Conservation (phyloP, 176 grass and related monocot species). For the Guadua angustifolia region DNA sequence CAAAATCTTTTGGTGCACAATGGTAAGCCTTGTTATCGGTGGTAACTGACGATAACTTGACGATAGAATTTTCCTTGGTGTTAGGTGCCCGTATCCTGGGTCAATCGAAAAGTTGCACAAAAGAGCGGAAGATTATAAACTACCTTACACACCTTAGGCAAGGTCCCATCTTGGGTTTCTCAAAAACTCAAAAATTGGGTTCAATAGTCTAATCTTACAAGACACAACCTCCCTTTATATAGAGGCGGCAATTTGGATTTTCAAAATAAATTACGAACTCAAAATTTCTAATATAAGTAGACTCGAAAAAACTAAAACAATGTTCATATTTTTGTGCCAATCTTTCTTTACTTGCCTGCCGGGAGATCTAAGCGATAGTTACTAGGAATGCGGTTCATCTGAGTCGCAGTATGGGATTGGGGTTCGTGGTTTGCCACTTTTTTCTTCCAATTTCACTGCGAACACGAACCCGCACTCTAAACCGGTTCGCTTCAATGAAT, state of each 20-base stretch:
- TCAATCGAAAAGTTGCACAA: not conserved
- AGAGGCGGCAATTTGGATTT: not conserved
- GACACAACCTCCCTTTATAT: not conserved
- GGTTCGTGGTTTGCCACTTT: too few species aligned
- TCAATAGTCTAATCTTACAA: slow-evolving; percentile 11
- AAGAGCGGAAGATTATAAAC: not conserved
- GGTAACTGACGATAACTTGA: not conserved
- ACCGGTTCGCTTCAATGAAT: too few species aligned
- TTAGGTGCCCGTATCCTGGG: not conserved
- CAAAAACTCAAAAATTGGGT: not conserved
- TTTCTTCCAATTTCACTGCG: too few species aligned
- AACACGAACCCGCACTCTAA: too few species aligned
- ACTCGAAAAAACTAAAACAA: not conserved
- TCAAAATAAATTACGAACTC: slow-evolving; percentile 22
- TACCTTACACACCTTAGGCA: not conserved
- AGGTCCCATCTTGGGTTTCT: not conserved
- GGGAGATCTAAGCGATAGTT: not conserved
- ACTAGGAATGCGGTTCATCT: too few species aligned
- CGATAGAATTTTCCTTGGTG: not conserved
- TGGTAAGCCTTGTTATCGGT: not conserved
- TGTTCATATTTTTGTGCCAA: not conserved
- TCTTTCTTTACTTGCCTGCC: not conserved
- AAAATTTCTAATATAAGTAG: not conserved
- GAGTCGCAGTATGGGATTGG: too few species aligned
- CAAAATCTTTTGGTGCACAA: not conserved